Evolutionary conservation across 768 basidiomycete genomes (phyloP).

Genomic region (Tricholoma saponaceum): DNA sequence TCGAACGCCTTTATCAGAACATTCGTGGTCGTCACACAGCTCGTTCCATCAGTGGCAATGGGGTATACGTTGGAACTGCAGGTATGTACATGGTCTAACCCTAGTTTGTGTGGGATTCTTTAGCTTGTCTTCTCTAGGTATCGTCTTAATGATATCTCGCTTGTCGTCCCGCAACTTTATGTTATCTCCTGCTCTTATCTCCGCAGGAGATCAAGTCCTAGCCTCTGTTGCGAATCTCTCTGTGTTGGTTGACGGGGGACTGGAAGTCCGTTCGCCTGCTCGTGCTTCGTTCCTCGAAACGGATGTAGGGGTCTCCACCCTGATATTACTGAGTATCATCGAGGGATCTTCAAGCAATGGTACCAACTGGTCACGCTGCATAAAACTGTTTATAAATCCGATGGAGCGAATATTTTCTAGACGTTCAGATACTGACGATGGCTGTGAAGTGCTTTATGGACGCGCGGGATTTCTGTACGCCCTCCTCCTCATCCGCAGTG

Average conservation of each 20-base stretch:
- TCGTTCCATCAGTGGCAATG: neutral
- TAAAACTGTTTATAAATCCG: conserved; percentile 20
- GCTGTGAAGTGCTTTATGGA: conserved; percentile 56
- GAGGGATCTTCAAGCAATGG: conserved; percentile 3
- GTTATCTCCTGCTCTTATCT: neutral
- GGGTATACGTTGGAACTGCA: conserved; percentile 12
- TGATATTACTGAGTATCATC: conserved; percentile 28
- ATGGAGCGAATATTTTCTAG: conserved; percentile 11
- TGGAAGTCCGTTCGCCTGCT: conserved; percentile 11
- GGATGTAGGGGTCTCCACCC: conserved; percentile 31
- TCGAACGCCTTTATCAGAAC: conserved; percentile 1
- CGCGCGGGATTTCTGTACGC: conserved; percentile 55
- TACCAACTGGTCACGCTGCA: conserved; percentile 15
- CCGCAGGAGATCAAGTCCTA: conserved; percentile 4
- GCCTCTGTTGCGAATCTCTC: neutral
- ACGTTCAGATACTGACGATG: conserved; percentile 24
- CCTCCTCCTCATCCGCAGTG: conserved; percentile 39
- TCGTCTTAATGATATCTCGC: neutral
- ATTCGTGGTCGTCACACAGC: neutral
- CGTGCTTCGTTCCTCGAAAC: conserved; percentile 38
- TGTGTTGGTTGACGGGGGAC: neutral
- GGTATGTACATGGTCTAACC: conserved; percentile 3
- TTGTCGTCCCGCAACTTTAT: neutral
- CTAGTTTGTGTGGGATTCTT: neutral
- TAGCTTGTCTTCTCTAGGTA: neutral